Evolutionary conservation across 2,329 filamentous ascomycete genomes (phyloP).

Genomic region (Penicillium sp.): DNA sequence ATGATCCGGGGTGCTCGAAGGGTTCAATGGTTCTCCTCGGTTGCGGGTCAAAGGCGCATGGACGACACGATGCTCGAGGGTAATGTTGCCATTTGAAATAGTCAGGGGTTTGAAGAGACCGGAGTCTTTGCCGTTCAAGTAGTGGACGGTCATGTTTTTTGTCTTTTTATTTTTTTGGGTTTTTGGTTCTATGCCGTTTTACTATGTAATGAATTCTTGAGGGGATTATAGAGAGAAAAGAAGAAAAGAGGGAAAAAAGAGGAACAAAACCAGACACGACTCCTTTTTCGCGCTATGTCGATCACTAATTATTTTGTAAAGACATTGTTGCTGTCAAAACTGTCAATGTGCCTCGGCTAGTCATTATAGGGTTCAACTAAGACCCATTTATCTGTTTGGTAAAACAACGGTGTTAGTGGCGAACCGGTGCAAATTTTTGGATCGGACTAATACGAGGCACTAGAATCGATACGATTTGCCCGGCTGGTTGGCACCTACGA

Average conservation of each 20-base stretch:
- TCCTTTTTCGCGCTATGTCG: neutral
- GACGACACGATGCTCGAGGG: constrained; percentile 54
- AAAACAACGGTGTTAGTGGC: constrained; percentile 12
- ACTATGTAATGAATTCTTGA: neutral
- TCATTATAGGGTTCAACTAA: constrained; percentile 10
- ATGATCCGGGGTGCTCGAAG: constrained; percentile 46
- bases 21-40: constrained; percentile 49
- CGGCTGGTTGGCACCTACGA: neutral
- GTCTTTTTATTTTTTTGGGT: neutral
- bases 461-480: constrained; percentile 4
- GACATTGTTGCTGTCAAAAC: neutral
- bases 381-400: constrained; percentile 3
- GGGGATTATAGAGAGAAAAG: neutral
- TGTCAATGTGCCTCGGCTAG: constrained; percentile 20
- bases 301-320: neutral
- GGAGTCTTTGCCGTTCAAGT: constrained; percentile 27
- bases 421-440: constrained; percentile 4
- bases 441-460: constrained; percentile 8
- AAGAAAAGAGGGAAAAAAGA: neutral
- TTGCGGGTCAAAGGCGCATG: constrained; percentile 56
- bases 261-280: neutral
- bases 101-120: constrained; percentile 48
- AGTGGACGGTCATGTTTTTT: constrained; percentile 25
- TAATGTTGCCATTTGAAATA: constrained; percentile 49
- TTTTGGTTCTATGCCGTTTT: neutral